Base-by-base conservation (phyloP, 179 eudicot species). In the Heliamphora pulchella region DNA sequence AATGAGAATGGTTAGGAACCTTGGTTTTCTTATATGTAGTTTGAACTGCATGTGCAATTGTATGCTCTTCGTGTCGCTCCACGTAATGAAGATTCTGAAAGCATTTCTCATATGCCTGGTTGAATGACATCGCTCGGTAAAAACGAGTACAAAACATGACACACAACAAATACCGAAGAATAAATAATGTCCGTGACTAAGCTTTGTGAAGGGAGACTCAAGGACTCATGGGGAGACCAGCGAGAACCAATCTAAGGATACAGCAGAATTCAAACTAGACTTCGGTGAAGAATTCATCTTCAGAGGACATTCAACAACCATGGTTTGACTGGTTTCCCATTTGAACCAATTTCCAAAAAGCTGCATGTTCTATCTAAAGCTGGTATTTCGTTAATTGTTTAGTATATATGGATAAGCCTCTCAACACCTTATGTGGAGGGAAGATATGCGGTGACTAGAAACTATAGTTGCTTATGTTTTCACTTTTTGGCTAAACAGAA, bases 21-120 rank as follows among this genome's bases (percentile, higher is more conserved):
- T 96, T 96, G 69, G 99, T 96, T 83, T 91, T 96, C 90, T 94
- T 94, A 88, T 91, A 92, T 41, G 86, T 73, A 46, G 94, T 92
- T 85, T 94, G 97, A 75, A 94, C 78, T 54, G 98, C 98, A 87
- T 96, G 99, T 17, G 99, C 96, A 82, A 96, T 96, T 78, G 99
- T 96, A 87, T 94, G 98, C 67, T 91, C 93, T 86, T 96, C 98
- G 55, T 96, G 93, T 68, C 94, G 89, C 57, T 96, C 99, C 82
- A 92, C 86, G 48, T 87, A 85, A 80, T 96, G 98, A 50, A 96
- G 97, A 88, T 94, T 96, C 85, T 94, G 94, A 69, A 90, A 94
- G 90, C 97, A 91, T 85, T 92, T 94, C 89, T 90, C 97, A 55
- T 88, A 79, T 61, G 98, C 98, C 99, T 96, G 86, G 44, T 64